A percentile compares a stretch with the other conserved stretches of the same genome.
Evolutionary conservation across 2,329 filamentous ascomycete species (phyloP).

Genomic region (Phaeophleospora eucalypticola): DNA sequence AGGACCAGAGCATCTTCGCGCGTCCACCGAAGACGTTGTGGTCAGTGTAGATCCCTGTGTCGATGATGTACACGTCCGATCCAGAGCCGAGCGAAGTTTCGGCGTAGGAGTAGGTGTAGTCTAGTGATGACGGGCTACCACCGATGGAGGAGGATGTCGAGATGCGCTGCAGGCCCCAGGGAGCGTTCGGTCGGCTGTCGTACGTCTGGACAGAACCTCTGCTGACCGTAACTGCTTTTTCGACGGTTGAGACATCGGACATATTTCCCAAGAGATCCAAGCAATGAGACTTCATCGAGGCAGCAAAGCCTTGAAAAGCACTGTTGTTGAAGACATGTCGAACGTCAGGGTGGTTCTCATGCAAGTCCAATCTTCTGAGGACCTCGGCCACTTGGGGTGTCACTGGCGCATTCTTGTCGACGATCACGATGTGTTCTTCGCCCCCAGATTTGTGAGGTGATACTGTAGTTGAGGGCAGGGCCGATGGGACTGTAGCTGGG

Average conservation of each 20-base stretch:
- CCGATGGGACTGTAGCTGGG: background rate
- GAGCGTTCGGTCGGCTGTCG: conserved; percentile 32
- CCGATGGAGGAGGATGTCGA: conserved; percentile 31
- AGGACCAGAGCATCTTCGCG: conserved; percentile 40
- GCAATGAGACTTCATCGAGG: conserved; percentile 40
- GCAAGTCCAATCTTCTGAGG: conserved; percentile 34
- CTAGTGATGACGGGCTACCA: conserved; percentile 31
- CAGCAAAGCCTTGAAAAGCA: conserved; percentile 38
- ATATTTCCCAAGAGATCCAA: conserved; percentile 37
- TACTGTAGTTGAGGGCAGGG: conserved; percentile 2
- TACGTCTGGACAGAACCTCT: conserved; percentile 22
- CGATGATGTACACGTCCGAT: conserved; percentile 49
- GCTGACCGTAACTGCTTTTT: conserved; percentile 33
- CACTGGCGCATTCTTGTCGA: conserved; percentile 31
- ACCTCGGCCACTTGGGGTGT: conserved; percentile 35
- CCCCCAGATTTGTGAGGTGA: conserved; percentile 23
- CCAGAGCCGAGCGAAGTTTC: conserved; percentile 35
- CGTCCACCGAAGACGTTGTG: conserved; percentile 45
- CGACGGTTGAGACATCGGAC: conserved; percentile 40
- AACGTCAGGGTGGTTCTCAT: conserved; percentile 37
- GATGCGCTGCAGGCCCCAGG: conserved; percentile 48
- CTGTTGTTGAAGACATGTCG: conserved; percentile 39
- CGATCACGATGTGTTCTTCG: conserved; percentile 36
- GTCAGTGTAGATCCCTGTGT: conserved; percentile 45
- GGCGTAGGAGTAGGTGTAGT: conserved; percentile 43